Percentiles rank a stretch among this genome's conserved stretches.
Evolutionary conservation across 2,329 filamentous ascomycete species (phyloP).

Genomic region (Dryadomyces sulphureus): DNA sequence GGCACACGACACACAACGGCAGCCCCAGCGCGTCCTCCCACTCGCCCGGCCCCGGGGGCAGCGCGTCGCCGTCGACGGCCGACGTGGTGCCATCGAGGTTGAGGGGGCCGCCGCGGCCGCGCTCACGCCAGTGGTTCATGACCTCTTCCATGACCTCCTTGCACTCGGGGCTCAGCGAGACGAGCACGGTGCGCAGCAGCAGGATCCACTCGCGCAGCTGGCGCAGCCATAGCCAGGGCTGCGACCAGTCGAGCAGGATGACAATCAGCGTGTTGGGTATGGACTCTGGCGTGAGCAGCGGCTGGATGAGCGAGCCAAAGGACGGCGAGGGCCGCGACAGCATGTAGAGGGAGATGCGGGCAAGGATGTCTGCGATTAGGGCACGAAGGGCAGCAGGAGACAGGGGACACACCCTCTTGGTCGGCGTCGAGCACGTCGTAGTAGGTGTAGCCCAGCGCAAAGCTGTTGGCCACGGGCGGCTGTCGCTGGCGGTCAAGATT

Average conservation of each 20-base stretch:
- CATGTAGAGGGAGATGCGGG: conserved; percentile 77
- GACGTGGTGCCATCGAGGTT: conserved; percentile 47
- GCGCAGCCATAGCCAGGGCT: conserved; percentile 84
- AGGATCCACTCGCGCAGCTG: conserved; percentile 83
- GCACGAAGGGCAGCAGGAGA: not conserved
- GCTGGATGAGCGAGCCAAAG: conserved; percentile 69
- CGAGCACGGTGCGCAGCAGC: conserved; percentile 62
- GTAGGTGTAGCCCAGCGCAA: conserved; percentile 88
- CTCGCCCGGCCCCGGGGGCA: conserved; percentile 76
- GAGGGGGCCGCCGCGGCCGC: conserved; percentile 49
- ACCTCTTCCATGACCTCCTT: conserved; percentile 78
- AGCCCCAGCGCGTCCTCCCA: conserved; percentile 85
- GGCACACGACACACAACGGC: conserved; percentile 86
- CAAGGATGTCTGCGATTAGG: conserved; percentile 57
- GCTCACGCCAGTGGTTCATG: conserved; percentile 66
- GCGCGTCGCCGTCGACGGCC: conserved; percentile 45
- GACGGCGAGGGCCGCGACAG: conserved; percentile 72
- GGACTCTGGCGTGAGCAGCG: conserved; percentile 69
- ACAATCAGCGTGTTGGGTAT: conserved; percentile 79
- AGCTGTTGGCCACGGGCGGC: conserved; percentile 76
- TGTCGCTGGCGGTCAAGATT: conserved; percentile 41
- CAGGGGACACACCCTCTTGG: conserved; percentile 58
- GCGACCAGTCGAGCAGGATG: conserved; percentile 87
- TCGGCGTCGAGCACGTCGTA: conserved; percentile 88
- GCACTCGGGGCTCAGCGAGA: conserved; percentile 58